Evolutionary conservation across 2,329 filamentous ascomycete species (phyloP), one percentile per base, ranked within the genome.

Genomic region (Talaromyces pinophilus): DNA sequence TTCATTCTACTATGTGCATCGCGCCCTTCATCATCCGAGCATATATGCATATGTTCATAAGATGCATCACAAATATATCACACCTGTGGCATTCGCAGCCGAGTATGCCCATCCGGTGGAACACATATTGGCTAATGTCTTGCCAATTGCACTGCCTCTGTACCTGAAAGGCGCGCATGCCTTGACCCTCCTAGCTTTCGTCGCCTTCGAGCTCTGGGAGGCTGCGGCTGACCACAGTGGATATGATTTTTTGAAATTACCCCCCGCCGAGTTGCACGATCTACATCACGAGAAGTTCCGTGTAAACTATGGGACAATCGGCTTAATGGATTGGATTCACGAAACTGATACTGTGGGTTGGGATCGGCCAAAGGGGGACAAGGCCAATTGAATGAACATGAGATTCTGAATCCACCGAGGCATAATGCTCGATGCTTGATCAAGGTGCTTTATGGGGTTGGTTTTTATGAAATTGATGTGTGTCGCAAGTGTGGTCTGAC

Each of bases 71-170:
- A 76, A 76, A 28, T 87, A 86, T 76, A 84, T 81, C 0, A 84
- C 85, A 1, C 85, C 85, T 0, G 81, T 88, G 2, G 82, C 84
- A 0, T 77, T 87, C 5, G 80, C 85, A 0, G 83, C 85, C 1
- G 83, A 87, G 69, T 87, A 85, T 69, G 84, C 84, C 0, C 85
- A 87, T 69, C 85, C 85, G 0, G 66, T 84, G n/a, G 86, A 87
- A 73, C 84, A 87, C 70, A 67, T 87, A 2, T 65, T 85, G 11
- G 83, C 85, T 17, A 87, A 87, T 68, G 78, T 80, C 6, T 72
- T 86, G 28, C 85, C 85, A 0, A 81, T 87, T 2, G 78, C 77
- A 1, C 72, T 86, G 38, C 35, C 35, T 38, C 35, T 38, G 35
- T 38, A 38, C 35, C 35, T 38, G 35, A 38, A 38, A 38, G 35